Base-by-base conservation (phyloP, 148 eudicot genomes). In the Vaccinium vitisidaea region DNA sequence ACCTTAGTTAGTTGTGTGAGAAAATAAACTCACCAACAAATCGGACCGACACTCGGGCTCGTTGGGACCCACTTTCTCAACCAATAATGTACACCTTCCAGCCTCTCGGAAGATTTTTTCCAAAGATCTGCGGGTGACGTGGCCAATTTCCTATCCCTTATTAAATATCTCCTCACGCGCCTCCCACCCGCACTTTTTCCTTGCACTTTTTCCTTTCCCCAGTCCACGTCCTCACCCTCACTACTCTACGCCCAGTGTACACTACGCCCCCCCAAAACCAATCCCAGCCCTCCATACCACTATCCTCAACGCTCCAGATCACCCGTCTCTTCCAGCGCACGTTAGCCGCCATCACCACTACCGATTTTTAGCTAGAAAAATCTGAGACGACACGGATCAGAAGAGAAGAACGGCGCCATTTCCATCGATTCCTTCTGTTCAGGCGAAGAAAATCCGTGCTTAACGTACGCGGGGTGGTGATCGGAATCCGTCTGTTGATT, bases 111-210 rank as follows among this genome's bases (percentile, higher is more conserved):
- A 43, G 52, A 43, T 43, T 4, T 75, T 43, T 75, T 18, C 32
- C 16, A 76, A n/a, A 90, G 92, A 93, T 90, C 67, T 87, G 74
- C 10, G 1, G 0, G 84, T 89, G 93, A 92, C 94, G 93, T 93
- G 95, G 91, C 94, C 86, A 2, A 30, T 79, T 83, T 53, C 84
- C 88, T 80, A 88, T 90, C 93, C 82, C 89, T 30, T 86, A 87
- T 21, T 63, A 82, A 86, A 82, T 84, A 91, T 91, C 93, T 43
- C 39, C 75, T 18, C 83, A 78, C 80, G 19, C 83, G 27, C 69
- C 15, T 67, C 14, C 0, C 76, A 71, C 75, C 80, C 77, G 13
- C 86, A 30, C 83, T 76, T 85, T 82, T 83, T 48, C 87, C 80
- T 77, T 76, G 67, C 88, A 32, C 83, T 59, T 58, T 80, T 30